Conservation (phyloP, 495 filamentous ascomycete genomes). For the Jackrogersella minutella region DNA sequence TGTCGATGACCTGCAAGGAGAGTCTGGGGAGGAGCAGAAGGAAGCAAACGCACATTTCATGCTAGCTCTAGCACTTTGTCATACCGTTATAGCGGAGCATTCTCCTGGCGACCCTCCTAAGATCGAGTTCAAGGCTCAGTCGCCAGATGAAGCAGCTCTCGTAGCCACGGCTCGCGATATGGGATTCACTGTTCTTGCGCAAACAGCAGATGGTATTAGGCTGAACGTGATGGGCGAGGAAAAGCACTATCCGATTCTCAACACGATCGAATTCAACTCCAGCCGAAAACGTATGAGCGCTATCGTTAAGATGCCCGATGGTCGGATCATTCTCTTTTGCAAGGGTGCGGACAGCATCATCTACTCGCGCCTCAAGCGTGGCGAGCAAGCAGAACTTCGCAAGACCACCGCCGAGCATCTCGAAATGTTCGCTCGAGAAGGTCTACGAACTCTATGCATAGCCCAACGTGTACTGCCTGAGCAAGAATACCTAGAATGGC, state of each 20-base stretch:
- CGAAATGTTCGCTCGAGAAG: constrained; percentile 95
- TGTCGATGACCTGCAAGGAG: constrained; percentile 79
- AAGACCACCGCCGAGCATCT: constrained; percentile 88
- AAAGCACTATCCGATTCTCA: constrained; percentile 83
- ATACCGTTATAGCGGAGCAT: constrained; percentile 93
- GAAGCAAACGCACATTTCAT: constrained; percentile 87
- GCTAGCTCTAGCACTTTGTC: constrained; percentile 92
- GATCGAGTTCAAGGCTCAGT: constrained; percentile 96
- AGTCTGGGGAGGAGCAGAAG: constrained; percentile 78
- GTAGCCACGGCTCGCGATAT: constrained; percentile 94
- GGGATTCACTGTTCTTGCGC: constrained; percentile 93
- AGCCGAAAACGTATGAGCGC: constrained; percentile 97
- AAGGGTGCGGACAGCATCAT: constrained; percentile 98
- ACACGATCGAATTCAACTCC: constrained; percentile 98
- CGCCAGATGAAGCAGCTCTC: constrained; percentile 94
- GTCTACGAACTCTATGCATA: constrained; percentile 92
- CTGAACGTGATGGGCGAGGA: constrained; percentile 89
- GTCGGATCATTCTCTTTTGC: constrained; percentile 90
- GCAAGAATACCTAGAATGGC: constrained; percentile 87
- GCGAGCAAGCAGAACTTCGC: constrained; percentile 86
- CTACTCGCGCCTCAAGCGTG: constrained; percentile 86
- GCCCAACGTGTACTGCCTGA: constrained; percentile 86
- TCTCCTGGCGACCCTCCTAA: constrained; percentile 86
- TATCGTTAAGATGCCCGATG: constrained; percentile 95
- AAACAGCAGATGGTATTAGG: constrained; percentile 77